phyloP scores from a whole-genome alignment of 169 alveolate species.

The Amoebophrya sp. region DNA sequence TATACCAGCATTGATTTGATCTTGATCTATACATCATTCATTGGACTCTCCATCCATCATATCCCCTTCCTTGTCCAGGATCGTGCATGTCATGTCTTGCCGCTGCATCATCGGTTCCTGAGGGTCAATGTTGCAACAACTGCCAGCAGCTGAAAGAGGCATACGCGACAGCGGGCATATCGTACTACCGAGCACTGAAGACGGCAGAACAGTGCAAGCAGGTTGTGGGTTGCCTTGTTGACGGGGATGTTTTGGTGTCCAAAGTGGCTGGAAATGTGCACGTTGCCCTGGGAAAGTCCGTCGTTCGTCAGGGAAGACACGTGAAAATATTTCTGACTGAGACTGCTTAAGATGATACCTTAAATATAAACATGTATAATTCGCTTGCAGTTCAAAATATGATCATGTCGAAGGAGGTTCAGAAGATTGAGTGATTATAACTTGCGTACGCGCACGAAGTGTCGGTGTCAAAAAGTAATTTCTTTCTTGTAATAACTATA shows the following conservation, averaged over 20 bases:
- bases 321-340: not conserved
- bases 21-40: not conserved
- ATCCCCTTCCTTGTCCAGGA: not conserved
- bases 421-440: too few species aligned
- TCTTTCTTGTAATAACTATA: too few species aligned
- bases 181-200: not conserved
- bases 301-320: not conserved
- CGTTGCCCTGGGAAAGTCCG: not conserved
- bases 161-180: not conserved
- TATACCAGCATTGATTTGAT: not conserved
- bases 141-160: slow-evolving; percentile 13
- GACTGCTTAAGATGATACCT: too few species aligned
- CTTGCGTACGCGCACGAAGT: too few species aligned
- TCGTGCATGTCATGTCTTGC: not conserved
- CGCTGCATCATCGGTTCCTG: not conserved
- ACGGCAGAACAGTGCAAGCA: not conserved
- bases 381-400: too few species aligned
- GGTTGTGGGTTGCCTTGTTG: not conserved
- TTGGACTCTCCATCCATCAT: not conserved
- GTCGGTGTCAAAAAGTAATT: too few species aligned
- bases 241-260: not conserved
- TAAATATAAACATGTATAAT: too few species aligned
- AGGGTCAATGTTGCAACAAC: not conserved
- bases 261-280: not conserved
- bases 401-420: too few species aligned